Conservation (phyloP, 208 protist species). For the Crithidia bombi region DNA sequence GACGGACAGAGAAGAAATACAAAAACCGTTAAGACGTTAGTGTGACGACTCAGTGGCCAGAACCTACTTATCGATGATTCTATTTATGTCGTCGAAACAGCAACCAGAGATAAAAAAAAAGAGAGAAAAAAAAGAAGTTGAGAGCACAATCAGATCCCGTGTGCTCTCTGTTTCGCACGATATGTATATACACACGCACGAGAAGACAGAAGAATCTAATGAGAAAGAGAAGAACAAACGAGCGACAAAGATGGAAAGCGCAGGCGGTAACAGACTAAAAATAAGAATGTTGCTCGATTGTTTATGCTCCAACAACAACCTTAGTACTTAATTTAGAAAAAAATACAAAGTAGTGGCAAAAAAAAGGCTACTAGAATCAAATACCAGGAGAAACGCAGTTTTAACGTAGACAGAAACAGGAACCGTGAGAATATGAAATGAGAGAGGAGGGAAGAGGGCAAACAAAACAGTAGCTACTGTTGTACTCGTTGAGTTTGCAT, state of each 20-base stretch:
- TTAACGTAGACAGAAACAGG: not conserved
- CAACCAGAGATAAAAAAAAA: not conserved
- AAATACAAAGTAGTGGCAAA: not conserved
- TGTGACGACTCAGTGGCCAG: no score
- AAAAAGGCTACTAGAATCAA: not conserved
- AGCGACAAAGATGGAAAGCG: no score
- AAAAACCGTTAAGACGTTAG: no score
- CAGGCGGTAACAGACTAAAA: not conserved
- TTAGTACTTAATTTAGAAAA: not conserved
- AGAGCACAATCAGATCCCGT: not conserved
- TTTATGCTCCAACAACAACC: not conserved
- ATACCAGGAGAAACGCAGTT: no score
- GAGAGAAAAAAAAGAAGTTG: not conserved
- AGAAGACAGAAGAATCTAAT: not conserved
- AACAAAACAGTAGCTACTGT: not conserved
- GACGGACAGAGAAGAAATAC: not conserved
- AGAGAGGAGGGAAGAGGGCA: not conserved
- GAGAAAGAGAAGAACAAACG: no score
- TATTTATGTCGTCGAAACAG: no score
- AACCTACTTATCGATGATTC: no score
- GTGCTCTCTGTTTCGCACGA: not conserved
- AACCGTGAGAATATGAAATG: constrained; percentile 1
- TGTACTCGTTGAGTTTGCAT: not conserved
- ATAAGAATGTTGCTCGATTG: not conserved
- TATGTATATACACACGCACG: not conserved